Base-by-base conservation (phyloP, 2,329 filamentous ascomycete species). In the Coniochaeta prunicola region DNA sequence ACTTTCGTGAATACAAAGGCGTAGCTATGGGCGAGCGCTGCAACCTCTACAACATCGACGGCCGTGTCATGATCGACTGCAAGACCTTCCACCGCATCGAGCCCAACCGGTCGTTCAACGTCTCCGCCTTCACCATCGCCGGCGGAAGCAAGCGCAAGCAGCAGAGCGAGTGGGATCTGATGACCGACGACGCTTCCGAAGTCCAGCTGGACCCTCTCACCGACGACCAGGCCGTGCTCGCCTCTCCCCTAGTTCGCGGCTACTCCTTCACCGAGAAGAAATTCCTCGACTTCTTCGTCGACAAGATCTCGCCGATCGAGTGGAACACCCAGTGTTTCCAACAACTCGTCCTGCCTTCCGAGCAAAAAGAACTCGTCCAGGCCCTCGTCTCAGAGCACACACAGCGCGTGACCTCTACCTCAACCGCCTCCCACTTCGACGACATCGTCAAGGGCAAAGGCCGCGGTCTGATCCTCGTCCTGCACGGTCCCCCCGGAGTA, bases 11-110 rank as follows among this genome's bases (percentile, higher is more conserved):
- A 30, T 76, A 74, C 60, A 64, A 67, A 30, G 72, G 70, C 21
- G 57, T 69, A 8, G 68, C 64, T 12, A 56, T 69, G 4, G 63
- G 61, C 34, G 33, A 58, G 13, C 50, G 31, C 33, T 61, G 63
- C 28, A 26, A 55, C 53, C 60, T 61, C 17, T 60, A 65, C 48
- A 66, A 70, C 54, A 66, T 72, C 17, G 64, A 66, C 15, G 69
- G 71, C 1, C 68, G 70, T 34, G 65, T 74, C 30, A 73, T 74
- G 69, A 65, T 74, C 56, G 71, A 74, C 62, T 66, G 66, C 59
- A 67, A 70, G 56, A 72, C 71, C 2, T 72, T 67, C 63, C 67
- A 69, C 53, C 65, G 69, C 15, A 57, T 68, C 55, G 65, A 68
- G 24, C 60, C 68, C 7, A 66, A 69, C 31, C 60, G 66, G 34